These are phyloP conservation scores for Onygena corvina DNA, from an alignment of 2,329 filamentous ascomycete genomes.

Conservation along the genomic window DNA sequence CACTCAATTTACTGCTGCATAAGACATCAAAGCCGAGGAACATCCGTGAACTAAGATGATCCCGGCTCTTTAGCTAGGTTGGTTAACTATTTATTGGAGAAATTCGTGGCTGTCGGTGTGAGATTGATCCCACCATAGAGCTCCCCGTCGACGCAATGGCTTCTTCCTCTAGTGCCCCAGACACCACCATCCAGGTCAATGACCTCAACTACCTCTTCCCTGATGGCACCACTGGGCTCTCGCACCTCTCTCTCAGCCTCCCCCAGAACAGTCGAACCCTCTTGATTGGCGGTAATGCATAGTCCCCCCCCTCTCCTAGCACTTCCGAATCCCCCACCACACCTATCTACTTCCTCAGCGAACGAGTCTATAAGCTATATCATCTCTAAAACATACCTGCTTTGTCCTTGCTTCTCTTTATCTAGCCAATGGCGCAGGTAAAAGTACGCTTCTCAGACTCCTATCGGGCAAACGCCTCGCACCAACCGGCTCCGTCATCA, in stretches of 20 bases:
- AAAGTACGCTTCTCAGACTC: slow-evolving; percentile 89
- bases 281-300: slow-evolving; percentile 61
- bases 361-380: slow-evolving; percentile 1
- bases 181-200: slow-evolving; percentile 58
- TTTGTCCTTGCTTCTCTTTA: neutral
- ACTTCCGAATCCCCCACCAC: neutral
- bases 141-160: neutral
- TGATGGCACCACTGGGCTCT: slow-evolving; percentile 68
- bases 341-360: neutral
- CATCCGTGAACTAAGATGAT: neutral
- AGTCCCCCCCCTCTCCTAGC: neutral
- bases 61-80: neutral
- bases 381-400: slow-evolving; percentile 3
- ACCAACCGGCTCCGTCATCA: slow-evolving; percentile 58
- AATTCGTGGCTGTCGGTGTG: neutral
- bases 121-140: no score
- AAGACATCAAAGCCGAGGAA: neutral
- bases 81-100: no score
- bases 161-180: neutral
- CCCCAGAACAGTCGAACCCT: slow-evolving; percentile 77
- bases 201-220: slow-evolving; percentile 80
- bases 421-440: slow-evolving; percentile 82
- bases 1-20: no score
- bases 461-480: slow-evolving; percentile 91
- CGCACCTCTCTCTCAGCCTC: slow-evolving; percentile 60